A percentile compares a stretch with the other conserved stretches of the same genome.
phyloP scores from a whole-genome alignment of 148 eudicot genomes.

The Suaeda aralocaspica region DNA sequence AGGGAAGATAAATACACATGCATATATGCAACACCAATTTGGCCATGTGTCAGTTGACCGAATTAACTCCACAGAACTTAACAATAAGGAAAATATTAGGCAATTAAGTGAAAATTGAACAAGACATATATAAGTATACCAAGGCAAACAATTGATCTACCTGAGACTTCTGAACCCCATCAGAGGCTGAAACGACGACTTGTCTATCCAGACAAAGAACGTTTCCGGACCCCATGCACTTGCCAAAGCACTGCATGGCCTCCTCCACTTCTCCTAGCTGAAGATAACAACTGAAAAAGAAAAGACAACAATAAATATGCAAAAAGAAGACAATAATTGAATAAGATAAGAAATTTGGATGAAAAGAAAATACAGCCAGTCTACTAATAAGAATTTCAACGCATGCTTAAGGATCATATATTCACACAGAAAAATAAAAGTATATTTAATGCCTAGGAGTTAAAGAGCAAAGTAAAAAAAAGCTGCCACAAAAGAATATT shows the following conservation, averaged over 20 bases:
- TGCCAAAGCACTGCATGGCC: slow-evolving; percentile 51
- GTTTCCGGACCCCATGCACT: slow-evolving; percentile 45
- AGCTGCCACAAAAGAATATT: neutral
- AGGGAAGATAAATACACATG: too few species aligned
- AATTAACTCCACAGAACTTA: neutral
- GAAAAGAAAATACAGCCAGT: neutral
- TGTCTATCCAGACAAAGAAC: slow-evolving; percentile 75
- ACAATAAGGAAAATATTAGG: neutral
- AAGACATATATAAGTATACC: neutral
- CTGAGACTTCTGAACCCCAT: slow-evolving; percentile 78
- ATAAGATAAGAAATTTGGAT: neutral
- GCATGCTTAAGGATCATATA: too few species aligned
- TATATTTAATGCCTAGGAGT: neutral
- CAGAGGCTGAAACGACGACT: slow-evolving; percentile 70
- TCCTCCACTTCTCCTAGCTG: slow-evolving; percentile 78
- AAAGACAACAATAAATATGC: slow-evolving; percentile 6
- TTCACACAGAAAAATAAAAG: too few species aligned
- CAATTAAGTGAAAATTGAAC: neutral
- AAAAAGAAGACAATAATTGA: neutral
- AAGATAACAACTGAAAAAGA: slow-evolving; percentile 62
- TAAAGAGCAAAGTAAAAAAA: neutral
- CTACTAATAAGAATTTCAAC: neutral
- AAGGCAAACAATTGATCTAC: slow-evolving; percentile 29
- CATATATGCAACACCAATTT: too few species aligned
- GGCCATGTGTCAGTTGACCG: too few species aligned